phyloP scores from a whole-genome alignment of 495 filamentous ascomycete species.

The Hypoxylon intermedium region DNA sequence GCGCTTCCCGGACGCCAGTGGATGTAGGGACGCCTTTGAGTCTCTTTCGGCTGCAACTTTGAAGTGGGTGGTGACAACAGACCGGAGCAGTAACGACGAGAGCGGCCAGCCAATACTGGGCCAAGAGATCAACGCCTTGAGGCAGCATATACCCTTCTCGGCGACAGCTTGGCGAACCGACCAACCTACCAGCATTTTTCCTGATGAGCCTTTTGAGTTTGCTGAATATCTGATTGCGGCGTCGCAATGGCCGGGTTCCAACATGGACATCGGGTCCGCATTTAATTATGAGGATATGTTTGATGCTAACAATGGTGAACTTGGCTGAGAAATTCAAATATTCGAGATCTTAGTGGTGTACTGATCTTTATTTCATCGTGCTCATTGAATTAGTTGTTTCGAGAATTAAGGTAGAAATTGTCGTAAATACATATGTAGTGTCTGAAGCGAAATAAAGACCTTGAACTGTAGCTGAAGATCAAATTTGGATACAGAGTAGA shows the following conservation, averaged over 20 bases:
- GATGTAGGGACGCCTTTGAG: constrained; percentile 37
- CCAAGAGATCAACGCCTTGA: constrained; percentile 17
- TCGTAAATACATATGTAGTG: no score
- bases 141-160: constrained; percentile 17
- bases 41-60: constrained; percentile 34
- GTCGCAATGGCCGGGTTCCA: constrained; percentile 18
- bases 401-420: no score
- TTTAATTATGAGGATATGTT: constrained; percentile 15
- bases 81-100: constrained; percentile 4
- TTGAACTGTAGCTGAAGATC: no score
- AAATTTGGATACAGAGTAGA: no score
- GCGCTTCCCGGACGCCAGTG: constrained; percentile 32
- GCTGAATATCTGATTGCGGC: constrained; percentile 24
- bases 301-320: constrained; percentile 1
- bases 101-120: constrained; percentile 9
- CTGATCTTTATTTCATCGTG: no score
- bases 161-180: constrained; percentile 20
- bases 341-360: no score
- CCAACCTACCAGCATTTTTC: constrained; percentile 21
- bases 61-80: constrained; percentile 34
- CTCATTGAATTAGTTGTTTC: no score
- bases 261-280: constrained; percentile 1
- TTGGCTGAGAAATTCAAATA: constrained; percentile 7
- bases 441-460: no score
- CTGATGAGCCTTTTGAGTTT: constrained; percentile 23